A percentile compares a stretch with the other conserved stretches of the same genome.
These are phyloP conservation scores for Cytospora schulzeri DNA, from an alignment of 2,329 filamentous ascomycete genomes.

Conservation along the genomic window DNA sequence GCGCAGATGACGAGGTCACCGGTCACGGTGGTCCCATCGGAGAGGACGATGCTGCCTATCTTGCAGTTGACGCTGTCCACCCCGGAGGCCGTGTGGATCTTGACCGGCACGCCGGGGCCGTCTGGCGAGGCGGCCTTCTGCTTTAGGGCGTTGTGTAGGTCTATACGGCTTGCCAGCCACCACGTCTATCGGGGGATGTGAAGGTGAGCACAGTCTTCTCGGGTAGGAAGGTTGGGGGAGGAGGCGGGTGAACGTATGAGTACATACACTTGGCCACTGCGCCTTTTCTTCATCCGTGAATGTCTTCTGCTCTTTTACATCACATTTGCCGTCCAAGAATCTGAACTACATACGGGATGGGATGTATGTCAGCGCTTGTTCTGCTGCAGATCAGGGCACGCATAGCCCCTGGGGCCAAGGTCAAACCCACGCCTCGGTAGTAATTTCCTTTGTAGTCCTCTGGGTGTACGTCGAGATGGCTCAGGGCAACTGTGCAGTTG, in stretches of 20 bases:
- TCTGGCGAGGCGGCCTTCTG: constrained; percentile 14
- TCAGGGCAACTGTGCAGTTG: constrained; percentile 24
- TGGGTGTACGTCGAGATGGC: constrained; percentile 16
- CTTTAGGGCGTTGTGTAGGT: constrained; percentile 23
- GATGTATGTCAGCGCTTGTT: background rate
- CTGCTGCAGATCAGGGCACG: no score
- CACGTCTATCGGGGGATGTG: constrained; percentile 5
- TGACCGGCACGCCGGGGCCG: constrained; percentile 7
- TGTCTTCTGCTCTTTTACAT: background rate
- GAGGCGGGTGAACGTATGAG: background rate
- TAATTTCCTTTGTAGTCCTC: constrained; percentile 7
- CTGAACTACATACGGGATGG: constrained; percentile 17
- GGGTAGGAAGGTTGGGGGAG: background rate
- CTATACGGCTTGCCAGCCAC: constrained; percentile 21
- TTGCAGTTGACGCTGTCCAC: constrained; percentile 15
- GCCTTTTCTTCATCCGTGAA: constrained; percentile 9
- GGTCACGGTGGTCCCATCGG: constrained; percentile 20
- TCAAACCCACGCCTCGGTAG: constrained; percentile 17
- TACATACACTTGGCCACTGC: constrained; percentile 20
- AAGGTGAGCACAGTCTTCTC: background rate
- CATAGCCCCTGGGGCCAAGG: background rate
- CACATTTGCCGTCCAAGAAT: constrained; percentile 15
- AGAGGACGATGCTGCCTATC: constrained; percentile 16
- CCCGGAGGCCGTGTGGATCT: constrained; percentile 16
- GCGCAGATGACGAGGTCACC: constrained; percentile 24